Conservation (phyloP, 2,329 filamentous ascomycete species). For the Nigrograna mackinnonii region DNA sequence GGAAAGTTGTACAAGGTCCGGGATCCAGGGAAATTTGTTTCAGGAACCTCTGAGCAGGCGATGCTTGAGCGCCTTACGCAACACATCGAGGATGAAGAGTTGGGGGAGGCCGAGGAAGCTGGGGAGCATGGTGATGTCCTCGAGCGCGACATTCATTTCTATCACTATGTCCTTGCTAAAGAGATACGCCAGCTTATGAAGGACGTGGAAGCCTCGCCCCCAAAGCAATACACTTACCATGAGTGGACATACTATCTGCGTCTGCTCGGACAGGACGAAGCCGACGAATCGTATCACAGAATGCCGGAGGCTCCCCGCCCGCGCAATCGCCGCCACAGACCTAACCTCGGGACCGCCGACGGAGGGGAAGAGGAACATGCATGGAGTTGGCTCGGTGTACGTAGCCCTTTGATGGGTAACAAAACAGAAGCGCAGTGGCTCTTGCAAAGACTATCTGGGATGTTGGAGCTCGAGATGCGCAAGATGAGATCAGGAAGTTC, state of each 20-base stretch:
- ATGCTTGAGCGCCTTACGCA: slow-evolving; percentile 36
- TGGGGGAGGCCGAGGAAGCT: slow-evolving; percentile 45
- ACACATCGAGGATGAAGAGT: slow-evolving; percentile 47
- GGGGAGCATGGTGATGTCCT: slow-evolving; percentile 46
- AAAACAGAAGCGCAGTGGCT: slow-evolving; percentile 75
- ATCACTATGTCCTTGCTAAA: slow-evolving; percentile 51
- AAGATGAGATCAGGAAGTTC: slow-evolving; percentile 25
- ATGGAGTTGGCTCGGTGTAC: slow-evolving; percentile 76
- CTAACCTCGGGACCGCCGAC: slow-evolving; percentile 35
- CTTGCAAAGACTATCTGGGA: slow-evolving; percentile 64
- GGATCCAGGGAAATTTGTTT: too few species aligned
- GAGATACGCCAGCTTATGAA: slow-evolving; percentile 49
- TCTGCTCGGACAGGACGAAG: slow-evolving; percentile 44
- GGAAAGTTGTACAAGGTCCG: slow-evolving; percentile 22
- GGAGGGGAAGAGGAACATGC: slow-evolving; percentile 51
- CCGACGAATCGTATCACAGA: slow-evolving; percentile 40
- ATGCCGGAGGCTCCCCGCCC: slow-evolving; percentile 25
- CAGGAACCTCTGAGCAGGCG: slow-evolving; percentile 15
- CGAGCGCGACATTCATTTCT: slow-evolving; percentile 56
- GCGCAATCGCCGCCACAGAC: slow-evolving; percentile 18
- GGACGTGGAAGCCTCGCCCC: slow-evolving; percentile 44
- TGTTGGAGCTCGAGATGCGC: slow-evolving; percentile 50
- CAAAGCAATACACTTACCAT: slow-evolving; percentile 41
- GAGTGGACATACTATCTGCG: slow-evolving; percentile 45
- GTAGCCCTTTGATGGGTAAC: slow-evolving; percentile 70